Evolutionary conservation across 2,329 filamentous ascomycete species (phyloP).

Genomic region (Beauveria bassiana): DNA sequence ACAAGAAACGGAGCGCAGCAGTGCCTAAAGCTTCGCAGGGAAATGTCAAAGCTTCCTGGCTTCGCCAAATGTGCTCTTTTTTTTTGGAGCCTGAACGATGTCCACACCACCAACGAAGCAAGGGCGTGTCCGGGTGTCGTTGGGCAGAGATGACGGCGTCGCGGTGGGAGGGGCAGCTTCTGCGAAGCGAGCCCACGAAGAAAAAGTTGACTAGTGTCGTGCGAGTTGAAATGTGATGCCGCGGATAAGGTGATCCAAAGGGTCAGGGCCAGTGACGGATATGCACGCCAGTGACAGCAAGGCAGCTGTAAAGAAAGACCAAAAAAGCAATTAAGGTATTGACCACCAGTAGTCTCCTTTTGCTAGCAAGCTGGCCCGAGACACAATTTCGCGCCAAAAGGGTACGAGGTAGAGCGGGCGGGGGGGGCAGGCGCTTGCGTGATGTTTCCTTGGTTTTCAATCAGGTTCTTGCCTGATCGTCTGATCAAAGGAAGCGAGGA

Average conservation of each 20-base stretch:
- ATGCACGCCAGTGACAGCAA: constrained; percentile 4
- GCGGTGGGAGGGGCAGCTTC: neutral
- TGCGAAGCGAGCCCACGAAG: neutral
- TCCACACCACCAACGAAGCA: constrained; percentile 9
- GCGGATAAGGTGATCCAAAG: neutral
- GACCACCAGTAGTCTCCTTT: neutral
- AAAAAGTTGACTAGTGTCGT: neutral
- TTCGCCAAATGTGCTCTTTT: neutral
- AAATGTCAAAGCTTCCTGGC: neutral
- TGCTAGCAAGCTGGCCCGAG: neutral
- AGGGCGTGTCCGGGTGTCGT: neutral
- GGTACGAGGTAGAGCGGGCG: neutral
- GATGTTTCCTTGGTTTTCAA: no score
- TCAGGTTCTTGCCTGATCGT: no score
- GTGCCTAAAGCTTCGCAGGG: neutral
- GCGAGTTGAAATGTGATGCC: neutral
- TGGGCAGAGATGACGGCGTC: neutral
- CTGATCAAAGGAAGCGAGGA: no score
- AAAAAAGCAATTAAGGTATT: neutral
- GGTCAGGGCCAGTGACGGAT: neutral
- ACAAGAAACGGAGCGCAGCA: neutral
- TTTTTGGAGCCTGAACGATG: neutral
- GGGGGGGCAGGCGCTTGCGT: neutral
- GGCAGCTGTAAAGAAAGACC: neutral
- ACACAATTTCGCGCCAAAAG: neutral